These are phyloP conservation scores for Aspergillus cavernicola DNA, from an alignment of 495 filamentous ascomycete genomes.

Conservation along the genomic window DNA sequence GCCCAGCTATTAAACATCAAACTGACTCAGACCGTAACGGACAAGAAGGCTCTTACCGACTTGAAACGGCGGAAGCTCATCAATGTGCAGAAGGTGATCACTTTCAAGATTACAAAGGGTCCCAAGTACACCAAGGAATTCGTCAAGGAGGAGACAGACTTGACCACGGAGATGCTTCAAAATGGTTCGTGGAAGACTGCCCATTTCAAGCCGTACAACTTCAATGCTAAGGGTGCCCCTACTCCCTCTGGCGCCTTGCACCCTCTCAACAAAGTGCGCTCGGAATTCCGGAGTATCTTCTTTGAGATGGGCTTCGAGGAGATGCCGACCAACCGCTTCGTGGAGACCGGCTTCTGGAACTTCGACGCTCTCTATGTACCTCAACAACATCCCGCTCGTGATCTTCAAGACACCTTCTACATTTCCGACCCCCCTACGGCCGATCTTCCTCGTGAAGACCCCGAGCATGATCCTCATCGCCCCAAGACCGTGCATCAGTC, in stretches of 20 bases:
- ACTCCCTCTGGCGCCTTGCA: slow-evolving; percentile 83
- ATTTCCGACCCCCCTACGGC: slow-evolving; percentile 81
- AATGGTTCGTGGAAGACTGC: slow-evolving; percentile 66
- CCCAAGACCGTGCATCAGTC: slow-evolving; percentile 30
- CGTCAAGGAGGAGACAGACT: slow-evolving; percentile 88
- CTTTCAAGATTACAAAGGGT: slow-evolving; percentile 78
- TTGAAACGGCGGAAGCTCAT: slow-evolving; percentile 88
- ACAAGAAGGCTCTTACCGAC: slow-evolving; percentile 70
- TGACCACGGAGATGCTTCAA: slow-evolving; percentile 89
- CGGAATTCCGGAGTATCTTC: slow-evolving; percentile 95
- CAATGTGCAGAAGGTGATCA: slow-evolving; percentile 75
- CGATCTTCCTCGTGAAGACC: slow-evolving; percentile 72
- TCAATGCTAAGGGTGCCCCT: slow-evolving; percentile 80
- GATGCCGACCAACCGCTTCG: slow-evolving; percentile 59
- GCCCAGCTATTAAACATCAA: slow-evolving; percentile 69
- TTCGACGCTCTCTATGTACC: slow-evolving; percentile 97
- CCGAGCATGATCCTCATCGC: slow-evolving; percentile 38
- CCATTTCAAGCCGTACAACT: slow-evolving; percentile 95
- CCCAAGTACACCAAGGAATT: slow-evolving; percentile 81
- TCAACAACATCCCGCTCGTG: slow-evolving; percentile 94
- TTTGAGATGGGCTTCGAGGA: slow-evolving; percentile 68
- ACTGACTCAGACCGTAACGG: slow-evolving; percentile 60
- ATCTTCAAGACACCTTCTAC: slow-evolving; percentile 97
- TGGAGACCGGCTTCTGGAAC: slow-evolving; percentile 98
- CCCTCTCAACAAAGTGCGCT: slow-evolving; percentile 89